Evolutionary conservation across 2,329 filamentous ascomycete genomes (phyloP).

Genomic region (Xenosphaeropsis pyriputrescens): DNA sequence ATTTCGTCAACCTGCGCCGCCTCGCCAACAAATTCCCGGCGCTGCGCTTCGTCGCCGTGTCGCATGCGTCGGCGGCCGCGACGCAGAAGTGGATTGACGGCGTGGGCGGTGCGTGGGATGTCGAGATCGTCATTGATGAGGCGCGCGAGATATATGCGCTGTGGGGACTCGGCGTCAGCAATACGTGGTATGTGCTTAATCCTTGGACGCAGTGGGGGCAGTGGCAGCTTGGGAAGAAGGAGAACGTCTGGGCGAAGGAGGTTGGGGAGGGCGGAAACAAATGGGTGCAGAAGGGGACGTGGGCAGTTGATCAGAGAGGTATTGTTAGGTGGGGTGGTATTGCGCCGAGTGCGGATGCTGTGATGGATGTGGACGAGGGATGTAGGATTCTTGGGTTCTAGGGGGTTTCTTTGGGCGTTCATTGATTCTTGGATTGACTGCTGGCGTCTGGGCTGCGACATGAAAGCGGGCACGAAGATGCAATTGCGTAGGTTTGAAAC

Average conservation of each 20-base stretch:
- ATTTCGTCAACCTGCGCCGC: slow-evolving; percentile 38
- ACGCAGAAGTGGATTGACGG: slow-evolving; percentile 24
- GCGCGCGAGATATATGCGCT: slow-evolving; percentile 44
- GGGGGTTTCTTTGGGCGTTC: too few relatives aligned
- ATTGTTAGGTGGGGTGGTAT: slow-evolving; percentile 33
- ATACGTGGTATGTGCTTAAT: slow-evolving; percentile 47
- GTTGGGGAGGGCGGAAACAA: slow-evolving; percentile 49
- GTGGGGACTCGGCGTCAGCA: slow-evolving; percentile 51
- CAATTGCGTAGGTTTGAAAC: too few relatives aligned
- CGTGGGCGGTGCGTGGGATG: slow-evolving; percentile 23
- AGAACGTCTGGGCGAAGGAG: slow-evolving; percentile 47
- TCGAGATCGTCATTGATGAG: slow-evolving; percentile 45
- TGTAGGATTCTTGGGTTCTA: neutral
- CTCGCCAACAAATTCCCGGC: slow-evolving; percentile 35
- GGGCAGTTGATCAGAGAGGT: slow-evolving; percentile 36
- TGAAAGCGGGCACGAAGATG: too few relatives aligned
- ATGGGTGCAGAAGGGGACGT: slow-evolving; percentile 56
- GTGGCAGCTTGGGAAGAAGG: slow-evolving; percentile 40
- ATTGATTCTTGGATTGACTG: too few relatives aligned
- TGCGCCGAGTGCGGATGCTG: slow-evolving; percentile 11
- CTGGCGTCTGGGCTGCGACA: too few relatives aligned
- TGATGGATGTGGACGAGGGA: neutral
- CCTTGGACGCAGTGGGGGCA: slow-evolving; percentile 40
- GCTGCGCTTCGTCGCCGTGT: slow-evolving; percentile 45
- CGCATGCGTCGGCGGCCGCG: slow-evolving; percentile 44